Evolutionary conservation across 495 filamentous ascomycete genomes (phyloP).

Genomic region (Xylaria sp.): DNA sequence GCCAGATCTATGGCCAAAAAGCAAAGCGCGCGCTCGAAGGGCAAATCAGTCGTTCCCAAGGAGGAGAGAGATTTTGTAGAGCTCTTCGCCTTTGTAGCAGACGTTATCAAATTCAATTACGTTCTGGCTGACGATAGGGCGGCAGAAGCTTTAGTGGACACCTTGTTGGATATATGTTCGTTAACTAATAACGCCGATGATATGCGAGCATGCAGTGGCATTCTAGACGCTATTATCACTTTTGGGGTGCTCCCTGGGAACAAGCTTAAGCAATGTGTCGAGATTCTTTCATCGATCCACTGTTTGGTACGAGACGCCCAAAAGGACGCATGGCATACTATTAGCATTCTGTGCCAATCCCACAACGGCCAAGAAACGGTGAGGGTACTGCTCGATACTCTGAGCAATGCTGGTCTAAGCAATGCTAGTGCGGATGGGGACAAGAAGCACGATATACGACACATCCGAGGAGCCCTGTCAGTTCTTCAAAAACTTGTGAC

Average conservation of each 20-base stretch:
- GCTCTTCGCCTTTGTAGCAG: constrained; percentile 76
- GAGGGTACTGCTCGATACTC: constrained; percentile 66
- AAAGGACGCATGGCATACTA: constrained; percentile 75
- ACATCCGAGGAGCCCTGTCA: constrained; percentile 71
- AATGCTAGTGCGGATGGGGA: constrained; percentile 54
- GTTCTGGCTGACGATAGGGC: constrained; percentile 73
- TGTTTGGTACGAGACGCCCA: constrained; percentile 72
- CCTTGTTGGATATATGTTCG: constrained; percentile 74
- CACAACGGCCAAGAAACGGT: constrained; percentile 77
- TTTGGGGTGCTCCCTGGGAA: constrained; percentile 76
- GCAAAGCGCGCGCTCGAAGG: constrained; percentile 53
- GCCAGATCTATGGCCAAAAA: constrained; percentile 57
- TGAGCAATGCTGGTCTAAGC: constrained; percentile 59
- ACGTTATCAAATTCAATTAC: constrained; percentile 84
- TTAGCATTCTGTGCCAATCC: constrained; percentile 79
- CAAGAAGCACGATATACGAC: constrained; percentile 63
- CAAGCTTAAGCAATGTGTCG: constrained; percentile 72
- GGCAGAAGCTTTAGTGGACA: constrained; percentile 69
- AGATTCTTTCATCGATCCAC: constrained; percentile 83
- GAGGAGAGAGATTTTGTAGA: constrained; percentile 74
- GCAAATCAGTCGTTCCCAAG: constrained; percentile 56
- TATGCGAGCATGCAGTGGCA: constrained; percentile 73
- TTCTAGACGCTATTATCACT: constrained; percentile 81
- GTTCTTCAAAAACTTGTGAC: constrained; percentile 70
- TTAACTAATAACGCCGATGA: constrained; percentile 76